Conservation (phyloP, 2,329 filamentous ascomycete genomes). For the Penicillium paneum region DNA sequence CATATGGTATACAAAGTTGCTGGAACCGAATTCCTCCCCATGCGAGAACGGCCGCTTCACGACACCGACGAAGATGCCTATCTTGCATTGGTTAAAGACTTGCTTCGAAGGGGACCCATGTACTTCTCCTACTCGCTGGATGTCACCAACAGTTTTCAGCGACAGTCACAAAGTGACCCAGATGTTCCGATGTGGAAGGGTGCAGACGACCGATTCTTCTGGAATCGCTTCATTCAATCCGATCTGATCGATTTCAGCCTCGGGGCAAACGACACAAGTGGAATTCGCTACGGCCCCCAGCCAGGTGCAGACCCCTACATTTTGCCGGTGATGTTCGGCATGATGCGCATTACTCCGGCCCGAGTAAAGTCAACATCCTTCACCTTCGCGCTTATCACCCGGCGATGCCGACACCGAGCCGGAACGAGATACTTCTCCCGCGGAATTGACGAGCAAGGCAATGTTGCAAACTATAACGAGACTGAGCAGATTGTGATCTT, state of each 20-base stretch:
- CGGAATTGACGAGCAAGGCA: constrained; percentile 85
- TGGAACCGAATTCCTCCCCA: constrained; percentile 85
- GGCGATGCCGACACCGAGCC: constrained; percentile 80
- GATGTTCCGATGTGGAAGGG: constrained; percentile 80
- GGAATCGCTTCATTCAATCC: constrained; percentile 89
- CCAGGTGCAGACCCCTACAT: constrained; percentile 85
- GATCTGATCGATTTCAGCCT: constrained; percentile 87
- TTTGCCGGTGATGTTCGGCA: constrained; percentile 91
- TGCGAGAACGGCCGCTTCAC: constrained; percentile 86
- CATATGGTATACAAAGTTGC: constrained; percentile 95
- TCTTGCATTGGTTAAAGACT: constrained; percentile 72
- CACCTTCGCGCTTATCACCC: constrained; percentile 82
- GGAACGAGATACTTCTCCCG: constrained; percentile 94
- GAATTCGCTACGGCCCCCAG: constrained; percentile 55
- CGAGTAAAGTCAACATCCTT: constrained; percentile 79
- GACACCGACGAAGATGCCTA: constrained; percentile 95
- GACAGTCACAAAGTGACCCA: constrained; percentile 74
- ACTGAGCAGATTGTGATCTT: constrained; percentile 89
- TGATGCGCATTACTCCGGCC: constrained; percentile 86
- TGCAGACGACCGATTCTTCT: constrained; percentile 97
- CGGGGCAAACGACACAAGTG: constrained; percentile 49
- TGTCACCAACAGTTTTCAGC: constrained; percentile 93
- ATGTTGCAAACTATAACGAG: constrained; percentile 99
- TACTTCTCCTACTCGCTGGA: constrained; percentile 98
- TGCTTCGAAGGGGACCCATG: constrained; percentile 82